phyloP scores from a whole-genome alignment of 2,329 filamentous ascomycete species.

The Colletotrichum orbiculare region DNA sequence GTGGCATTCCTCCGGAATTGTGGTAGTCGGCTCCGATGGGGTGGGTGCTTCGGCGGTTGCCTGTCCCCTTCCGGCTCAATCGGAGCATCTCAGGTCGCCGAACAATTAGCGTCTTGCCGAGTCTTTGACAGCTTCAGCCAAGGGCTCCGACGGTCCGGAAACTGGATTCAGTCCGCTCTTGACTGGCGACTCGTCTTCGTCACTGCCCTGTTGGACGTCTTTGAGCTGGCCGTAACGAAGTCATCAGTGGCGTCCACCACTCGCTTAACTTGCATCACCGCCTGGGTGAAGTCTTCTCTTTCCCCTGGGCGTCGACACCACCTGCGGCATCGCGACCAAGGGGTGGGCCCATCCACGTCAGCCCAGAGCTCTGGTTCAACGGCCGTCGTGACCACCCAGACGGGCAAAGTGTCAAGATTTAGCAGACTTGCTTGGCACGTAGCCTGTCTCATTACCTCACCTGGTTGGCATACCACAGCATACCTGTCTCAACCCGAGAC shows the following conservation, averaged over 20 bases:
- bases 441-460: conserved; percentile 7
- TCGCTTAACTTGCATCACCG: conserved; percentile 10
- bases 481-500: conserved; percentile 15
- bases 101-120: conserved; percentile 13
- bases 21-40: conserved; percentile 12
- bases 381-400: conserved; percentile 43
- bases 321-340: background rate
- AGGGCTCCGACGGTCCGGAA: conserved; percentile 11
- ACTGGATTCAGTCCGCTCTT: conserved; percentile 2
- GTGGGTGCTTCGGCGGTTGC: background rate
- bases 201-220: conserved; percentile 15
- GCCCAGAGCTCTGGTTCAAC: conserved; percentile 40
- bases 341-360: conserved; percentile 20
- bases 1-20: conserved; percentile 32
- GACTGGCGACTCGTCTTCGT: background rate
- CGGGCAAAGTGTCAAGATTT: conserved; percentile 41
- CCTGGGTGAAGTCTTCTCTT: background rate
- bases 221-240: background rate
- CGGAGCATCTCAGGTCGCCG: conserved; percentile 15
- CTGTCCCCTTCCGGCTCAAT: conserved; percentile 28
- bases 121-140: conserved; percentile 19
- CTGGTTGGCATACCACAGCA: background rate
- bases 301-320: background rate
- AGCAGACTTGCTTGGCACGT: conserved; percentile 4
- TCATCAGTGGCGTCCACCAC: conserved; percentile 27